Evolutionary conservation across 306 rosid genomes (phyloP).

Genomic region (Ormosia semicastrata): DNA sequence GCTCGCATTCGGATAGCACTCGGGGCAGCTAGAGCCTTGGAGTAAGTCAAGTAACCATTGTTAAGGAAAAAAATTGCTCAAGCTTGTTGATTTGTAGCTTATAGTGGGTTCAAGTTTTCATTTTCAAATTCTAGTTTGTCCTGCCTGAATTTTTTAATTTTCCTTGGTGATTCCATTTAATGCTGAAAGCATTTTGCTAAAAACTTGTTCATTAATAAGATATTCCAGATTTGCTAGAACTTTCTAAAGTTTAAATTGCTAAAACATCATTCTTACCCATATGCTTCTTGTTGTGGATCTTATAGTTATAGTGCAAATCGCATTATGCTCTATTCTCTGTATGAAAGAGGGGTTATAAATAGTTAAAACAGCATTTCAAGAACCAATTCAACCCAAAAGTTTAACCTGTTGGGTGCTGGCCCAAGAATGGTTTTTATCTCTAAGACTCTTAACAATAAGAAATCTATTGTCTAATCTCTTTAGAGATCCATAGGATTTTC

Average conservation of each 20-base stretch:
- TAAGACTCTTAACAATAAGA: neutral
- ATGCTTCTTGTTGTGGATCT: neutral
- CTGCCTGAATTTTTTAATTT: neutral
- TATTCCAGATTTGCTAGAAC: neutral
- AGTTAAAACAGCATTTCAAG: neutral
- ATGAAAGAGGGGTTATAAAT: neutral
- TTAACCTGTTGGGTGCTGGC: neutral
- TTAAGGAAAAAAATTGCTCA: neutral
- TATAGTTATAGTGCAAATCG: neutral
- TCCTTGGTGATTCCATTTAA: neutral
- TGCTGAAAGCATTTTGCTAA: neutral
- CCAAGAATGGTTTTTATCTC: neutral
- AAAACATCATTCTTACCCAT: neutral
- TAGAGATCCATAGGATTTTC: neutral
- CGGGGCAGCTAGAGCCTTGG: constrained; percentile 95
- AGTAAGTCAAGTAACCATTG: constrained; percentile 60
- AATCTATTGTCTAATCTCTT: neutral
- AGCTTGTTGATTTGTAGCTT: constrained; percentile 25
- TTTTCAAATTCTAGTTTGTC: constrained; percentile 3
- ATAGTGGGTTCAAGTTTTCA: constrained; percentile 4
- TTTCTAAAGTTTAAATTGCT: neutral
- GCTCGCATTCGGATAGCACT: constrained; percentile 87
- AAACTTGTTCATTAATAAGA: neutral
- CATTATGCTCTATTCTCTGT: neutral
- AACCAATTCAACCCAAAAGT: neutral